Evolutionary conservation across 2,329 filamentous ascomycete species (phyloP).

Genomic region (Aureobasidium sp.): DNA sequence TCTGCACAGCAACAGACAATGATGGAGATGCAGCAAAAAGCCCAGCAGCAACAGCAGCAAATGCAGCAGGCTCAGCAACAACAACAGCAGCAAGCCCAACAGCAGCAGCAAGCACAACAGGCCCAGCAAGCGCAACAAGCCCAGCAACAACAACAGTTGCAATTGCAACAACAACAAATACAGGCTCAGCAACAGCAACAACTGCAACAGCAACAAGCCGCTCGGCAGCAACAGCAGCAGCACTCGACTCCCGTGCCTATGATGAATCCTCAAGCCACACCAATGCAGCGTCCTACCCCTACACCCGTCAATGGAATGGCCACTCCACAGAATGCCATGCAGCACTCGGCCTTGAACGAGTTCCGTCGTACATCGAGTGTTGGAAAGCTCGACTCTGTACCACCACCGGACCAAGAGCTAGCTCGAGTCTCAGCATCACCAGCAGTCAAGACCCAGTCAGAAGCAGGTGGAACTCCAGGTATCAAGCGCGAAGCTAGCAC

Average conservation of each 20-base stretch:
- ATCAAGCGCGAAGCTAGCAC: constrained; percentile 18
- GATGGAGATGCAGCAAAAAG: constrained; percentile 27
- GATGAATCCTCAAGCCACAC: constrained; percentile 32
- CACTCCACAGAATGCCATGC: constrained; percentile 39
- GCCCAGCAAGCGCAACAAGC: not conserved
- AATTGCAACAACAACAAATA: constrained; percentile 20
- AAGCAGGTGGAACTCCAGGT: constrained; percentile 12
- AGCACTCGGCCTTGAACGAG: constrained; percentile 27
- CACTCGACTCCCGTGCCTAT: constrained; percentile 1
- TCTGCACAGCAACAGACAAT: constrained; percentile 20
- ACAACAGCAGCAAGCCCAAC: constrained; percentile 15
- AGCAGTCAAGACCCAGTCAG: constrained; percentile 12
- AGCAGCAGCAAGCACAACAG: constrained; percentile 11
- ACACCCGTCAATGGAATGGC: constrained; percentile 21
- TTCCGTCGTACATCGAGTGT: constrained; percentile 26
- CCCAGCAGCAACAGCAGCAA: constrained; percentile 24
- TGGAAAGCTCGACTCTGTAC: constrained; percentile 15
- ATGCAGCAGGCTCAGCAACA: constrained; percentile 19
- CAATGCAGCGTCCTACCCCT: constrained; percentile 30
- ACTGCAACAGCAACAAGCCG: not conserved
- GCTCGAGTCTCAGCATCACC: constrained; percentile 14
- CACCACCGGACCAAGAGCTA: constrained; percentile 10
- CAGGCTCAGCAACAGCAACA: constrained; percentile 11
- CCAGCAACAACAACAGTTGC: constrained; percentile 15
- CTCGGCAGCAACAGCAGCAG: constrained; percentile 3